Conservation (phyloP, 495 filamentous ascomycete species). For the Cryomyces antarcticus region DNA sequence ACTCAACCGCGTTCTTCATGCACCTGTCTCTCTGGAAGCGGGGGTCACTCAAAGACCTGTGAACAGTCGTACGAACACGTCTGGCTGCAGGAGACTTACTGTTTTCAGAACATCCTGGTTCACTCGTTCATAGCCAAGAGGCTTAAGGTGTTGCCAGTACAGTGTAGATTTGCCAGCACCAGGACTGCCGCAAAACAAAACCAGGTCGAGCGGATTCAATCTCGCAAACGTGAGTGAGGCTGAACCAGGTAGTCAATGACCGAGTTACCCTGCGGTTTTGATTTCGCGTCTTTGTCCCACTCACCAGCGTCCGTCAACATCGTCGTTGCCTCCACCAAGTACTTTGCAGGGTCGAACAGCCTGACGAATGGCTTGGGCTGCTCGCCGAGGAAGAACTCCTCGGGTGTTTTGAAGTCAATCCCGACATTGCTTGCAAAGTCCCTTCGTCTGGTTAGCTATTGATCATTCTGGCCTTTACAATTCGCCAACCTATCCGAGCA, state of each 20-base stretch:
- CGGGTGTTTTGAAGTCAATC: conserved; percentile 65
- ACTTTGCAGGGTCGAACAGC: conserved; percentile 44
- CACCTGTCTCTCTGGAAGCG: conserved; percentile 52
- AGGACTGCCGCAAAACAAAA: conserved; percentile 74
- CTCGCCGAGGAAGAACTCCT: conserved; percentile 69
- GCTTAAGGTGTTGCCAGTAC: conserved; percentile 58
- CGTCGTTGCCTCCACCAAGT: conserved; percentile 18
- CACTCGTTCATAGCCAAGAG: conserved; percentile 61
- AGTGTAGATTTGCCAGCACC: conserved; percentile 84
- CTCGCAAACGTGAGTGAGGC: conserved; percentile 32
- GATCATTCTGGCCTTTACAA: background rate
- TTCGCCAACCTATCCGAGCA: conserved; percentile 50
- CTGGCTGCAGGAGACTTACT: conserved; percentile 26
- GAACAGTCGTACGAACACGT: conserved; percentile 2
- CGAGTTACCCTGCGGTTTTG: background rate
- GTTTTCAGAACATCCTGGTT: conserved; percentile 87
- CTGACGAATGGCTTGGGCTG: conserved; percentile 37
- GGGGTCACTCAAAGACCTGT: conserved; percentile 9
- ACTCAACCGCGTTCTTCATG: conserved; percentile 49
- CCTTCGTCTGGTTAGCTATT: conserved; percentile 14
- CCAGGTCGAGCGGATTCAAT: conserved; percentile 46
- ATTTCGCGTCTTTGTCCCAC: background rate
- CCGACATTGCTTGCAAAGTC: conserved; percentile 70
- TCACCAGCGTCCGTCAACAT: conserved; percentile 15
- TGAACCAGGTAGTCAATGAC: background rate